phyloP scores from a whole-genome alignment of 805 yeast genomes.

The Yamadazyma endophytica region DNA sequence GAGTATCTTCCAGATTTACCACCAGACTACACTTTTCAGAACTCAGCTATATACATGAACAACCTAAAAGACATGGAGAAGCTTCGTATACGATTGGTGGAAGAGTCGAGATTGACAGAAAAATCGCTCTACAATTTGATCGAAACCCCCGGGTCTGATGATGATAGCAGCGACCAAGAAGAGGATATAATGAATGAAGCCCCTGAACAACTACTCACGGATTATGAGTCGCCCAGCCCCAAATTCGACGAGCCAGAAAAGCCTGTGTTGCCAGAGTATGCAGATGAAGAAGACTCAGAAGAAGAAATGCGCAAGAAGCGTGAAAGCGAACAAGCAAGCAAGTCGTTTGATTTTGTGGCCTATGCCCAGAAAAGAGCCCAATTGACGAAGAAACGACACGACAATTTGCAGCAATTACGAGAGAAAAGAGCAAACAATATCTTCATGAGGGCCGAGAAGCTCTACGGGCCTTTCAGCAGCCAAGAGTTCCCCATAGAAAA shows the following conservation, averaged over 20 bases:
- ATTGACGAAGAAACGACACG: slow-evolving; percentile 27
- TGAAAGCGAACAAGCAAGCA: slow-evolving; percentile 2
- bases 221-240: slow-evolving; percentile 7
- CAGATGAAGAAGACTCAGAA: slow-evolving; percentile 8
- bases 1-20: slow-evolving; percentile 84
- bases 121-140: slow-evolving; percentile 63
- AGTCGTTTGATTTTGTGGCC: slow-evolving; percentile 49
- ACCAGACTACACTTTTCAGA: slow-evolving; percentile 86
- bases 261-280: slow-evolving; percentile 11
- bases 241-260: slow-evolving; percentile 7
- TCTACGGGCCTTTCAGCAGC: slow-evolving; percentile 34
- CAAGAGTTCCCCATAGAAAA: slow-evolving; percentile 18
- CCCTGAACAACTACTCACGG: slow-evolving; percentile 1
- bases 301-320: slow-evolving; percentile 1
- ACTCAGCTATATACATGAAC: slow-evolving; percentile 65
- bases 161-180: slow-evolving; percentile 3
- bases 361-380: slow-evolving; percentile 49
- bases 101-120: slow-evolving; percentile 80
- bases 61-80: slow-evolving; percentile 65
- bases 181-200: too few species aligned
- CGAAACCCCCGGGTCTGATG: slow-evolving; percentile 13
- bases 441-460: slow-evolving; percentile 34
- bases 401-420: slow-evolving; percentile 15
- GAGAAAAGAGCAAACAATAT: slow-evolving; percentile 23
- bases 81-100: slow-evolving; percentile 67